phyloP scores from a whole-genome alignment of 1,139 yeast species.

The Taphrina betulina region DNA sequence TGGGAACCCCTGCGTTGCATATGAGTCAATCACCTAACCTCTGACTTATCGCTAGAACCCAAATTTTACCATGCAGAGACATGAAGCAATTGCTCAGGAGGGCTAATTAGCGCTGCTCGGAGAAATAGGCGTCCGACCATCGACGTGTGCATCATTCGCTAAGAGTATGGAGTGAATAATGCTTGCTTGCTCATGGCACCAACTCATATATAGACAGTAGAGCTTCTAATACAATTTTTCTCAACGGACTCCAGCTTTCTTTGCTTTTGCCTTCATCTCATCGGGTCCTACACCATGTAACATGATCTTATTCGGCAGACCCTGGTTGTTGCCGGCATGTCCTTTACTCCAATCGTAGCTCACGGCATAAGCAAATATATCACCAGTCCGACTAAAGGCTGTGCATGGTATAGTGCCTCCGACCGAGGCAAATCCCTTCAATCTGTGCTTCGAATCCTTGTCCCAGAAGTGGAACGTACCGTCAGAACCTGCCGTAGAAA shows the following conservation, averaged over 20 bases:
- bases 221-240: too few species aligned
- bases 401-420: constrained; percentile 75
- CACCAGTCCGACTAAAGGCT: constrained; percentile 78
- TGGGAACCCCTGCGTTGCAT: too few species aligned
- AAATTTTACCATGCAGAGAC: too few species aligned
- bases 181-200: too few species aligned
- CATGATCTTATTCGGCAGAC: constrained; percentile 71
- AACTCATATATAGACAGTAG: too few species aligned
- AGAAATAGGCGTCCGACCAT: too few species aligned
- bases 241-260: constrained; percentile 32
- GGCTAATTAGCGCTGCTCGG: too few species aligned
- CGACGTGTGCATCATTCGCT: too few species aligned
- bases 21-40: too few species aligned
- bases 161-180: too few species aligned
- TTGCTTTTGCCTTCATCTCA: constrained; percentile 74
- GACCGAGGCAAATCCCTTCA: constrained; percentile 65
- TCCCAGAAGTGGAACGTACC: constrained; percentile 97
- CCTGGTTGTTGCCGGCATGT: constrained; percentile 60
- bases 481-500: constrained; percentile 92
- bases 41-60: too few species aligned
- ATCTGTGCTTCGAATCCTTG: constrained; percentile 83
- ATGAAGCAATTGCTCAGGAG: too few species aligned
- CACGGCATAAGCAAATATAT: constrained; percentile 84
- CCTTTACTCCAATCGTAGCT: constrained; percentile 90
- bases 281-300: constrained; percentile 82